Evolutionary conservation across 169 alveolate species (phyloP).

Genomic region (Plasmodium gonderi): DNA sequence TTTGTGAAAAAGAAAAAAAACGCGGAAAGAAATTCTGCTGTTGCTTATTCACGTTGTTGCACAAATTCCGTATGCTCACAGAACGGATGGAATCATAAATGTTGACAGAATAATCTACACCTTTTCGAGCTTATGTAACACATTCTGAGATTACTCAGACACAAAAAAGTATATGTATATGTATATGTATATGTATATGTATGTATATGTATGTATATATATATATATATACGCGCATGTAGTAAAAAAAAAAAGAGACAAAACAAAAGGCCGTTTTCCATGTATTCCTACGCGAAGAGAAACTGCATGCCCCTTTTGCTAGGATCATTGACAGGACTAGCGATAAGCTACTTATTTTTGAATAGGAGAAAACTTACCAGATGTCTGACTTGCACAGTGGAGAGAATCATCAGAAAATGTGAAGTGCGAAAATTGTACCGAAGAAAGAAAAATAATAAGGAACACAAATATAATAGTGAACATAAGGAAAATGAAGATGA

Average conservation of each 20-base stretch:
- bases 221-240: not conserved
- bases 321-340: slow-evolving; percentile 49
- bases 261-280: not conserved
- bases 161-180: too few species aligned
- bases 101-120: too few species aligned
- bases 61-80: too few species aligned
- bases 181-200: too few species aligned
- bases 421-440: not conserved
- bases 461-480: not conserved
- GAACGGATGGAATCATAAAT: too few species aligned
- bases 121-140: too few species aligned
- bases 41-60: too few species aligned
- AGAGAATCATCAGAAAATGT: not conserved
- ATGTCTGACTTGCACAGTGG: not conserved
- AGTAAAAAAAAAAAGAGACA: too few species aligned
- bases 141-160: too few species aligned
- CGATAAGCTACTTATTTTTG: not conserved
- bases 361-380: not conserved
- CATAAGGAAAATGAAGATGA: not conserved
- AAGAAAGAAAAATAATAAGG: not conserved
- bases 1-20: too few species aligned
- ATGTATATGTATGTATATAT: not conserved
- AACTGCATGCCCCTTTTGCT: slow-evolving; percentile 7
- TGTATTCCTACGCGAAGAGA: slow-evolving; percentile 25
- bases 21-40: too few species aligned